Evolutionary conservation across 2,329 filamentous ascomycete genomes (phyloP), one percentile per base, ranked within the genome.

Genomic region (Paracamarosporium sp.): DNA sequence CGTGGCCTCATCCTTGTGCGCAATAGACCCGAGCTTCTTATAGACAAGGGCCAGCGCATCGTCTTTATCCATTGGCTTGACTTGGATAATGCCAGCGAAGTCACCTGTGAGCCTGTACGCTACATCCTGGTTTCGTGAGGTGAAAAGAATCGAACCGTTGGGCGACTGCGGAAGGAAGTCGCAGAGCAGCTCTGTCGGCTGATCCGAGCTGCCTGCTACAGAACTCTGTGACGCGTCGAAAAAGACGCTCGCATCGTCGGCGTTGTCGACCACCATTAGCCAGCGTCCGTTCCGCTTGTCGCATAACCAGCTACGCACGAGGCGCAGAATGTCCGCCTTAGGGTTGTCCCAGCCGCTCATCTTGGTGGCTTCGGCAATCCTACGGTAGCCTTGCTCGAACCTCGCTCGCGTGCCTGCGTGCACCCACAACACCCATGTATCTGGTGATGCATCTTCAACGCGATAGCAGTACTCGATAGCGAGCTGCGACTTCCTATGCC

Each of bases 231-330:
- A 24, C 12, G 15, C 12, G 25, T 40, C 13, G 22, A 53, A 53
- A 17, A 62, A 55, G 1, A 65, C 50, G 15, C 33, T 56, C 7
- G 17, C 40, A 44, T 70, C 64, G 36, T 70, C 66, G 7, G 54
- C 62, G n/a, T 67, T 69, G 43, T 70, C 66, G 12, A 70, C 11
- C 1, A 70, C 41, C 47, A 70, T 53, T 6, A 67, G 2, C 67
- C 65, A 70, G 9, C 20, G 27, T 9, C 54, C 57, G 5, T 63
- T 64, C 11, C 45, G 17, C 7, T 67, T 50, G 28, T 61, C 46
- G 28, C 45, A 24, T 2, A 70, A 35, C 66, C 65, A 66, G 35
- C 51, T 35, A 20, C 36, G 30, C 5, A 67, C 57, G 6, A 64
- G 59, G 11, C 48, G 30, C 11, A 68, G 41, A 8, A 59, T 44